Base-by-base conservation (phyloP, 176 grass and related monocot species). In the Carex parvula region DNA sequence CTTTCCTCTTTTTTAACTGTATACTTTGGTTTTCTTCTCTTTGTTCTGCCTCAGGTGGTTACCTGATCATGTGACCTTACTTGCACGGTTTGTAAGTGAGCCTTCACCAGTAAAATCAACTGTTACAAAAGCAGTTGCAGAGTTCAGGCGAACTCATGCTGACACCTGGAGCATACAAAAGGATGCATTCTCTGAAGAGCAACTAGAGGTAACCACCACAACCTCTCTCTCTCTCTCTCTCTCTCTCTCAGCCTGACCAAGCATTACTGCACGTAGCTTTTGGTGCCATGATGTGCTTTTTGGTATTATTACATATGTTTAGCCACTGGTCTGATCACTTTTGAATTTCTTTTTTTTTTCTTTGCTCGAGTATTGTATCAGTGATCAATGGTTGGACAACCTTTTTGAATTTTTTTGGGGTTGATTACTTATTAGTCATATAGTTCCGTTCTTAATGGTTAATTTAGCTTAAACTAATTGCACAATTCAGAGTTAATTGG, bases 151-250 rank as follows among this genome's bases (percentile, higher is more conserved):
- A 26, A 98, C 96, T 1, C 96, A 98, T 33, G 96, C 96, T 8
- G 96, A 98, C 69, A 95, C 92, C 50, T 98, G 96, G 96, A 93
- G 82, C 86, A 91, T 95, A 72, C 96, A 98, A 68, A 93, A 95
- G 88, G 92, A 91, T 8, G 84, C 89, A 7, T 95, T 98, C 83
- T 93, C 89, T 11, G 96, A 98, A 82, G 96, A 95, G 35, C 86
- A 98, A 82, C 53, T 98, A 26, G 92, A 98, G 96, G 96, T 79
- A 95, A 93, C 86, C 70, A 55, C 17, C 12, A 60, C 65, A 41
- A 26, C 26, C 37, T 39, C 37, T 6, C 37, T 35, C 33, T 79
- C 44, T 29, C 74, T n/a, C n/a, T n/a, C n/a, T 55, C n/a, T 52
- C 18, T 48, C 69, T 24, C 68, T 18, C 60, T 87, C 74, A 56